Evolutionary conservation across 768 basidiomycete genomes (phyloP).

Genomic region (Leucocoprinus birnbaumii): DNA sequence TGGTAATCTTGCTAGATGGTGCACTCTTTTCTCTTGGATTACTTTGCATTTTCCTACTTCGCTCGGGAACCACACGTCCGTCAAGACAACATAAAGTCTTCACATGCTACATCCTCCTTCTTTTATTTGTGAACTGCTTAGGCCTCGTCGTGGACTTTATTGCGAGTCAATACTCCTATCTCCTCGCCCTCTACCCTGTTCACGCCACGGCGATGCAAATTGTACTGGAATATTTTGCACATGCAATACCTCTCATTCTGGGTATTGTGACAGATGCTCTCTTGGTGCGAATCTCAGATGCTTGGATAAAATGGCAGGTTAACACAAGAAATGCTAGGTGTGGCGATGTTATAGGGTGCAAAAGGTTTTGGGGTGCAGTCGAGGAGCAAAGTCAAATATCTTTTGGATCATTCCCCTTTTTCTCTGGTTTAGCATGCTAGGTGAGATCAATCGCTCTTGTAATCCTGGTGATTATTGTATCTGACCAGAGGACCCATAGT

Average conservation of each 20-base stretch:
- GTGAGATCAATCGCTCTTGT: neutral
- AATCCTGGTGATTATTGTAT: neutral
- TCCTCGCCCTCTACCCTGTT: neutral
- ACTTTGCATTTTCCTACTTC: neutral
- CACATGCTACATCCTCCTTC: neutral
- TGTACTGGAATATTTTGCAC: neutral
- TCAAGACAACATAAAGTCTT: neutral
- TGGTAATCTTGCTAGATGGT: neutral
- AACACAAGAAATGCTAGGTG: neutral
- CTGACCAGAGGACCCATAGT: neutral
- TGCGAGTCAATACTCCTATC: neutral
- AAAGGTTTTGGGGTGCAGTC: neutral
- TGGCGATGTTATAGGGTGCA: slow-evolving; percentile 1
- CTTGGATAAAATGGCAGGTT: neutral
- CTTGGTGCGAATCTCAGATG: neutral
- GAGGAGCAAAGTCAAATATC: neutral
- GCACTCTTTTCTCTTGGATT: neutral
- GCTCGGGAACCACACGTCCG: neutral
- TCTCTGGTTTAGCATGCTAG: neutral
- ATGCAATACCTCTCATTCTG: neutral
- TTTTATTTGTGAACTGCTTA: neutral
- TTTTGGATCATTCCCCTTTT: neutral
- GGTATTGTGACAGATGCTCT: neutral
- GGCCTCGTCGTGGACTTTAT: neutral
- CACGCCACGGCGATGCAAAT: neutral